Evolutionary conservation across 2,329 filamentous ascomycete species (phyloP).

Genomic region (Tympanopsis confertula): DNA sequence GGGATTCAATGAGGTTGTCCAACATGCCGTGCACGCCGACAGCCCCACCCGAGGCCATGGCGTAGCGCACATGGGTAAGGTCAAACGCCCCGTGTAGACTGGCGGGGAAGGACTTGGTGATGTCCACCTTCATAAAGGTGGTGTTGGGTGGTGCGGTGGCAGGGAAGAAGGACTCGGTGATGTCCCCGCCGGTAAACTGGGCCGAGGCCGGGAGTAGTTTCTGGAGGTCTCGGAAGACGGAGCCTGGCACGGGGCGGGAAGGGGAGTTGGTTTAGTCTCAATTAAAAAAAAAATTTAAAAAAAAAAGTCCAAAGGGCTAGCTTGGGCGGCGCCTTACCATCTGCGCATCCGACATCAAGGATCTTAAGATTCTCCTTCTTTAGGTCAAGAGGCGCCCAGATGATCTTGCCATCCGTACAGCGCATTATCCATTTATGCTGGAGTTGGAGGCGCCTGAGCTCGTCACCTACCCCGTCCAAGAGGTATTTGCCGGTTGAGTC

Average conservation of each 20-base stretch:
- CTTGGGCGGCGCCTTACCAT: conserved; percentile 3
- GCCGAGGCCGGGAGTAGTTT: conserved; percentile 6
- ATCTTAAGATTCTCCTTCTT: conserved; percentile 4
- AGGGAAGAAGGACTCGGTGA: conserved; percentile 5
- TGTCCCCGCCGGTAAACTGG: conserved; percentile 6
- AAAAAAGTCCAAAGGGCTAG: background rate
- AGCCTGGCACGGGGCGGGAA: too few species aligned
- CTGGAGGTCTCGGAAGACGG: conserved; percentile 6
- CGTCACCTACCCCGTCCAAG: too few species aligned
- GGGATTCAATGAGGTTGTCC: conserved; percentile 3
- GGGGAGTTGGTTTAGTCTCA: background rate
- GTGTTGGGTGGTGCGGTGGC: conserved; percentile 5
- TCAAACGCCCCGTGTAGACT: conserved; percentile 4
- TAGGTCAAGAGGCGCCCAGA: conserved; percentile 6
- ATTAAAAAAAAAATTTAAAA: background rate
- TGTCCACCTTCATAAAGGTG: conserved; percentile 4
- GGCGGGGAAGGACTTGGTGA: conserved; percentile 2
- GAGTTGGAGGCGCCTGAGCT: conserved; percentile 6
- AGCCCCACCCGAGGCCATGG: conserved; percentile 3
- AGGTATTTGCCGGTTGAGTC: too few species aligned
- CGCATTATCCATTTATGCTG: conserved; percentile 6
- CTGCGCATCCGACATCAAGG: conserved; percentile 8
- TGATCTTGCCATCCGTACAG: conserved; percentile 4
- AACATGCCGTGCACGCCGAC: conserved; percentile 4
- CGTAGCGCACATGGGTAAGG: conserved; percentile 5